Evolutionary conservation across 192 early-diverging fungal species (phyloP).

Genomic region (Entomortierella parvispora): DNA sequence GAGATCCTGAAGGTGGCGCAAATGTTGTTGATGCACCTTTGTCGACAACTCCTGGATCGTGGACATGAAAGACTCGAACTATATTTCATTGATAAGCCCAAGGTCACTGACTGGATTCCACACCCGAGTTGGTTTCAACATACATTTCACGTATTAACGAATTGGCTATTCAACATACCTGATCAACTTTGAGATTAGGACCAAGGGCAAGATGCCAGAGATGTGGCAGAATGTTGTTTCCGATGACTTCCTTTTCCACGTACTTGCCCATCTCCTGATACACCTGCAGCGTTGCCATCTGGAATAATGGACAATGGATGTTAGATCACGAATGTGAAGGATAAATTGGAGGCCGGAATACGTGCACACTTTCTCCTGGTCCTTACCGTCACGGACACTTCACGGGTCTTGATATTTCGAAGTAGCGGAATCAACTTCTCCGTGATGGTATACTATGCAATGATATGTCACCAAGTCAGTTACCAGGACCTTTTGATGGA

Average conservation of each 20-base stretch:
- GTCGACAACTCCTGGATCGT: slow-evolving; percentile 64
- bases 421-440: slow-evolving; percentile 85
- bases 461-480: neutral
- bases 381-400: slow-evolving; percentile 76
- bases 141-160: too few species aligned
- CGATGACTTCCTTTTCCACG: slow-evolving; percentile 79
- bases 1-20: slow-evolving; percentile 67
- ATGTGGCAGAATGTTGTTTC: slow-evolving; percentile 79
- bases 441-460: slow-evolving; percentile 63
- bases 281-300: slow-evolving; percentile 80
- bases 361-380: neutral
- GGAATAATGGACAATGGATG: slow-evolving; percentile 6
- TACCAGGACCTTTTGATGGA: too few species aligned
- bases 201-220: slow-evolving; percentile 83
- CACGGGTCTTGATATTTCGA: slow-evolving; percentile 77
- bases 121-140: too few species aligned
- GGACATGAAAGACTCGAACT: slow-evolving; percentile 73
- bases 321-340: neutral
- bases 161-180: too few species aligned
- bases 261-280: slow-evolving; percentile 82
- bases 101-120: too few species aligned
- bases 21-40: slow-evolving; percentile 69
- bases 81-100: neutral
- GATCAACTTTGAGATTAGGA: slow-evolving; percentile 71
- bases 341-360: neutral